phyloP scores from a whole-genome alignment of 306 rosid genomes.

The Fagus sylvatica region DNA sequence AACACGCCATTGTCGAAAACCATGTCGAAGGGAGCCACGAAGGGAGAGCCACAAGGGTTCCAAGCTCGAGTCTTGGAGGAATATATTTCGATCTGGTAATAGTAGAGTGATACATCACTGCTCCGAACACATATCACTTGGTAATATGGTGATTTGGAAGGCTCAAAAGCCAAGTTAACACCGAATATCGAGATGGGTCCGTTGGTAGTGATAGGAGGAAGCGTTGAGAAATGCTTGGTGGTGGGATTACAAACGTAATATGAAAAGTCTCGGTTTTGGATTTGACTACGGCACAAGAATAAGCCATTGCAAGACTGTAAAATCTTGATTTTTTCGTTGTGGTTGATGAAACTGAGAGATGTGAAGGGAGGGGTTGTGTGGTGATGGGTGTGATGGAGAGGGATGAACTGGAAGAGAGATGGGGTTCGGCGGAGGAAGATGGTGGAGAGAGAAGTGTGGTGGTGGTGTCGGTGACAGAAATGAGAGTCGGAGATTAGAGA shows the following conservation, averaged over 20 bases:
- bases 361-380: conserved; percentile 2
- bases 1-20: conserved; percentile 25
- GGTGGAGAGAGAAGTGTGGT: conserved; percentile 19
- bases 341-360: conserved; percentile 13
- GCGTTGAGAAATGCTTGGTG: conserved; percentile 19
- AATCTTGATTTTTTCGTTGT: not conserved
- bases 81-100: conserved; percentile 31
- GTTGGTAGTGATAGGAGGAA: conserved; percentile 16
- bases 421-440: conserved; percentile 17
- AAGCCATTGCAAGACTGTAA: conserved; percentile 39
- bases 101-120: not conserved
- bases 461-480: conserved; percentile 21
- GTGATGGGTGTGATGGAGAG: not conserved
- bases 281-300: conserved; percentile 12
- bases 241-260: conserved; percentile 34
- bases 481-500: conserved; percentile 17
- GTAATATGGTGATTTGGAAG: conserved; percentile 22
- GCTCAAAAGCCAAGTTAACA: conserved; percentile 34
- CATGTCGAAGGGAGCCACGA: conserved; percentile 16
- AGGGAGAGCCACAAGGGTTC: conserved; percentile 14
- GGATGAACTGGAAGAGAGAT: not conserved
- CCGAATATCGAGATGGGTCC: not conserved
- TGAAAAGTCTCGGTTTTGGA: not conserved
- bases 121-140: conserved; percentile 21
- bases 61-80: conserved; percentile 29